Base-by-base conservation (phyloP, 306 rosid species). In the Argentina anserina region DNA sequence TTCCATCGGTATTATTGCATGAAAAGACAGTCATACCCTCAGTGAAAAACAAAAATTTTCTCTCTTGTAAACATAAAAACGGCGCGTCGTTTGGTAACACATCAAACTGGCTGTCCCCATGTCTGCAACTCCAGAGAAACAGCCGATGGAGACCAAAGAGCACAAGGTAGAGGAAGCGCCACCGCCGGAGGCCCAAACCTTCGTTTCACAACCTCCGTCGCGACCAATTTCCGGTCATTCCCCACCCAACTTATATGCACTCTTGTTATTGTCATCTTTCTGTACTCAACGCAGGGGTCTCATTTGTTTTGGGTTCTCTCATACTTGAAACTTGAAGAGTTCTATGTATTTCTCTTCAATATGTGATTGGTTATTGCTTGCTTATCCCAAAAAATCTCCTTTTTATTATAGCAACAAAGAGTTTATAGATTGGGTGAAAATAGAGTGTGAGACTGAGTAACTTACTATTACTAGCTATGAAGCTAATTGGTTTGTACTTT, bases 121-220 rank as follows among this genome's bases (percentile, higher is more conserved):
- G 17, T 67, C 56, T 15, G 26, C 56, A 28, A 67, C 5, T 50
- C 13, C 13, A 33, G 49, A 58, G 42, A 23, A 37, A 31, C 39
- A 8, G 40, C 64, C 13, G 23, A 78, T 64, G 81, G 55, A 72
- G 13, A 64, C 11, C 81, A 25, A 75, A 37, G 78, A 53, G 29
- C 86, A 80, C 21, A 86, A 80, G 3, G 89, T 77, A 43, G 92
- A 87, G 15, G 90, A 90, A 47, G 94, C 94, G 25, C 96, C 92
- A 10, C 96, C 87, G 20, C 92, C 92, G 4, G 98, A 91, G 20
- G 80, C 89, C 87, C 84, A 85, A 55, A 64, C 93, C 39, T 55
- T 79, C 61, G 76, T 72, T 29, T 52, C 68, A 45, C 75, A 53
- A 14, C 75, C 72, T 4, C 72, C 84, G 6, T 79, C 78, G 20